Base-by-base conservation (phyloP, 2,329 filamentous ascomycete genomes). In the Colletotrichum costaricense region DNA sequence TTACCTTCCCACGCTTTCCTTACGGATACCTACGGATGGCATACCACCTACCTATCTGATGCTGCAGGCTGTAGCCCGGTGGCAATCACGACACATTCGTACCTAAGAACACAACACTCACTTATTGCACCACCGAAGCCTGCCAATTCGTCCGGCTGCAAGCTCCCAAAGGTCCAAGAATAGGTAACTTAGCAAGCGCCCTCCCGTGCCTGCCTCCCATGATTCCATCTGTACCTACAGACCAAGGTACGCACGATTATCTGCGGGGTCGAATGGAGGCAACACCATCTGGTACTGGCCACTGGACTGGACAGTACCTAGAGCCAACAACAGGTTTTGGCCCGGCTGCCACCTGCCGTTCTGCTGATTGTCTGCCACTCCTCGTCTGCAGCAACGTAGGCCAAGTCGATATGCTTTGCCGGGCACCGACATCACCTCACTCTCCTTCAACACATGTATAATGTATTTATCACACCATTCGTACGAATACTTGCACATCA, bases 261-360 rank as follows among this genome's bases (percentile, higher is more conserved):
- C 60, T 70, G 70, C 56, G 70, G 70, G 70, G 60, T 57, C 66
- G 12, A 60, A 70, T 52, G 56, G 59, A 38, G 35, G 56, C 60
- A 26, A 60, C 24, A 19, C 30, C 22, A 35, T 54, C 28, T n/a
- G 28, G 38, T 9, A 52, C 26, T 30, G 22, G 14, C 30, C 22
- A 71, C 65, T 70, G 71, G 71, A 67, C 49, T 33, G 42, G 22
- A 26, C 16, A 28, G 26, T 30, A 26, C 26, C 26, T 26, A 46
- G 54, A 63, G 57, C 38, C 57, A 63, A 26, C 62, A 38, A 35
- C 71, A 66, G 62, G 60, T 66, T 73, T 73, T 52, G 46, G 30
- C 22, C 38, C 9, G 19, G 30, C 49, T 38, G 54, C 58, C 52
- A 69, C 28, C 38, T 66, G 33, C 52, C 19, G 46, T 28, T 46